A percentile compares a stretch with the other conserved stretches of the same genome.
These are phyloP conservation scores for Fraxinus anomala DNA, from an alignment of 257 asterid species.

Conservation along the genomic window DNA sequence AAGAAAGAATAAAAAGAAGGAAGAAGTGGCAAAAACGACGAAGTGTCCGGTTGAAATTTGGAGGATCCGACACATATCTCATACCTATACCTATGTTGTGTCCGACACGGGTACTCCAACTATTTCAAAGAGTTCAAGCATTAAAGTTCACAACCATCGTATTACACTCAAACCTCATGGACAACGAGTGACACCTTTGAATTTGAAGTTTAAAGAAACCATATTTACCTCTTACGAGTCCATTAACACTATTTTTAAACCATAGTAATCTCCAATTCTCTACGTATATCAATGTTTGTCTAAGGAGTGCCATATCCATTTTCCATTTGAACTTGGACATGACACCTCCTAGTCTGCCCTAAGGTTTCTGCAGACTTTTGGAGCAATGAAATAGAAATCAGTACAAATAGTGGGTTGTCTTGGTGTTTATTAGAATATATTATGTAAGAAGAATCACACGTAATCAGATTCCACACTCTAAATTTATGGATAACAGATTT, in stretches of 20 bases:
- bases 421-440: background rate
- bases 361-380: background rate
- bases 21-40: too few species aligned
- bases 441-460: background rate
- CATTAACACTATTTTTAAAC: background rate
- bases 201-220: background rate
- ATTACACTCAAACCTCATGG: background rate
- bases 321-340: background rate
- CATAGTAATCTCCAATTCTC: background rate
- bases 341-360: background rate
- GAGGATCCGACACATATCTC: too few species aligned
- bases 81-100: too few species aligned
- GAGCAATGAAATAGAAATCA: background rate
- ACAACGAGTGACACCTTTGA: background rate
- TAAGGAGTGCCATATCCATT: background rate
- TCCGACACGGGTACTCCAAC: too few species aligned
- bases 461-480: background rate
- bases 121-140: too few species aligned
- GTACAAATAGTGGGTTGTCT: background rate
- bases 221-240: background rate
- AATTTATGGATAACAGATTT: background rate
- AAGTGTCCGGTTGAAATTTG: too few species aligned
- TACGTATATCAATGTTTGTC: background rate
- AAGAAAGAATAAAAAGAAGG: too few species aligned
- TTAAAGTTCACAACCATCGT: too few species aligned